Evolutionary conservation across 768 basidiomycete species (phyloP).

Genomic region (Termitomyces bulborhizus): DNA sequence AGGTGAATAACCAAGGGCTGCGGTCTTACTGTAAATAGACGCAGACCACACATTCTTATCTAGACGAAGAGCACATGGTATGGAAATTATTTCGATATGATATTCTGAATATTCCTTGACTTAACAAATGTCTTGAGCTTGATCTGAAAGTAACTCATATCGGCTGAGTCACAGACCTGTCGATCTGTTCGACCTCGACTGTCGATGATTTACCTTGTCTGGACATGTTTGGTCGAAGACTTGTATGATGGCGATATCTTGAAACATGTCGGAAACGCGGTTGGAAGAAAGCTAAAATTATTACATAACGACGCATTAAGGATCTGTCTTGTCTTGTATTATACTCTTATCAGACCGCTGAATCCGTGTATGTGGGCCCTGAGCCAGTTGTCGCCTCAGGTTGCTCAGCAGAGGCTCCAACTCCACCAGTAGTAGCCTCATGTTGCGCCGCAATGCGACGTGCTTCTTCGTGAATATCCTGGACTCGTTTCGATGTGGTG

Average conservation of each 20-base stretch:
- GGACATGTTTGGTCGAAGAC: no score
- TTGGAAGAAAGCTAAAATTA: no score
- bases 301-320: no score
- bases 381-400: neutral
- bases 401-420: neutral
- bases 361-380: neutral
- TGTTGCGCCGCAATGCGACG: constrained; percentile 66
- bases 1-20: constrained; percentile 60
- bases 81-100: neutral
- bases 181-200: no score
- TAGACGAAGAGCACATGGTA: neutral
- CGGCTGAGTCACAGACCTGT: no score
- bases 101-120: neutral
- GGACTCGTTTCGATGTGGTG: constrained; percentile 76
- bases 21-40: constrained; percentile 53
- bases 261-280: no score
- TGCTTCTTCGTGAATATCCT: constrained; percentile 93
- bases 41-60: constrained; percentile 49
- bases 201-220: no score
- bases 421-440: constrained; percentile 25
- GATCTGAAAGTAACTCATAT: no score
- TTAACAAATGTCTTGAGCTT: no score
- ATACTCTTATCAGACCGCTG: neutral
- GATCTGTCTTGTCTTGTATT: neutral
- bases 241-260: no score